Base-by-base conservation (phyloP, 306 rosid genomes). In the Sindora glabra region DNA sequence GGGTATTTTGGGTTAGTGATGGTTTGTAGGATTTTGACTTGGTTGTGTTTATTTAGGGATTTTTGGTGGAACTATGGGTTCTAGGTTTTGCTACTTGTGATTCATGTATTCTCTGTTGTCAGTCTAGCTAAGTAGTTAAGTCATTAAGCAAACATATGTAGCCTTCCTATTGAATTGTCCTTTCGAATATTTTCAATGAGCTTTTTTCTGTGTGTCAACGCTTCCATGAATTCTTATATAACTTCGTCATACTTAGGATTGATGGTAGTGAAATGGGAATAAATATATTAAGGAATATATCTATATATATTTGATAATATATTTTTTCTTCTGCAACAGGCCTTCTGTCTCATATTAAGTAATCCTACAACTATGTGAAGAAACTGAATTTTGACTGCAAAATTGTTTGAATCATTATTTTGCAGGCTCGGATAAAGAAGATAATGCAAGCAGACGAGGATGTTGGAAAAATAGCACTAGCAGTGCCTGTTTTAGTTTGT, bases 401-500 rank as follows among this genome's bases (percentile, higher is more conserved):
- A 39, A 8, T 30, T 70, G n/a, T n/a, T n/a, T n/a, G 25, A 67
- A 47, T 36, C 48, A 3, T 48, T 24, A 36, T 65, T 56, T 46
- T 72, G 64, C 81, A 91, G 97, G 95, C 91, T 61, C 86, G 96
- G 21, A 91, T 91, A 17, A 91, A 91, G 78, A 91, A 91, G 77
- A 91, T 87, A 54, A 91, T 91, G 96, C 97, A 91, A 87, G 95
- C 97, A 23, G 97, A 91, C 59, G 96, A 91, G 66, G 97, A 91
- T 56, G 89, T 91, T 65, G 97, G 97, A 37, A 91, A 91, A 81
- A 87, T 91, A 81, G 97, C 97, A 17, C 62, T 75, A 33, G 97
- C 97, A 6, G 97, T 91, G 40, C 97, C 97, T 25, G 97, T 91
- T 79, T 83, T 91, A 91, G 97, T 91, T 27, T 91, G 96, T 91